Conservation (phyloP, 345 rosid species). For the Pistacia vera region DNA sequence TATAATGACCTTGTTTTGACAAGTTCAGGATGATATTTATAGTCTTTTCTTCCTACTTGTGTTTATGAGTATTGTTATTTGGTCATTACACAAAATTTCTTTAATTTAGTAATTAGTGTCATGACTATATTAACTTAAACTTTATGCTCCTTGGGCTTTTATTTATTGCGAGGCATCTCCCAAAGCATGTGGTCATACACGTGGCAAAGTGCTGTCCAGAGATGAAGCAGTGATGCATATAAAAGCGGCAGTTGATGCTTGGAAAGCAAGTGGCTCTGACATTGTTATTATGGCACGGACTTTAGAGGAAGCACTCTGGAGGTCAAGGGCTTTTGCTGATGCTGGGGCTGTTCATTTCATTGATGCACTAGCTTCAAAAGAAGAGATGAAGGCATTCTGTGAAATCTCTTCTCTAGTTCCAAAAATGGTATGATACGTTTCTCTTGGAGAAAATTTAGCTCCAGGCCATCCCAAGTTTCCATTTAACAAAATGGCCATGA, state of each 20-base stretch:
- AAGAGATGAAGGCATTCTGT: conserved; percentile 96
- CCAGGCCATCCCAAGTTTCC: too few species aligned
- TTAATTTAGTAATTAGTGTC: background rate
- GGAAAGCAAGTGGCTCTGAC: conserved; percentile 72
- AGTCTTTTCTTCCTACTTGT: background rate
- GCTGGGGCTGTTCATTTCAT: conserved; percentile 89
- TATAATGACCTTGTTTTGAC: background rate
- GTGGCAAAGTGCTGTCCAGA: conserved; percentile 74
- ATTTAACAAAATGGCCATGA: too few species aligned
- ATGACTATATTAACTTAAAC: conserved; percentile 2
- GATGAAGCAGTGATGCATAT: conserved; percentile 85
- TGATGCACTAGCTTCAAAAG: conserved; percentile 76
- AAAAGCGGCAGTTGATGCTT: conserved; percentile 88
- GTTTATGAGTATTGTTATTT: background rate
- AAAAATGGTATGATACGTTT: conserved; percentile 64
- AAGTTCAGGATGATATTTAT: background rate
- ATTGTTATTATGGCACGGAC: conserved; percentile 85
- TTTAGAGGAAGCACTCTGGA: conserved; percentile 76
- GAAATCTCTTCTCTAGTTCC: conserved; percentile 74
- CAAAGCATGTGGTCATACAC: conserved; percentile 74
- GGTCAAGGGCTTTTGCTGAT: conserved; percentile 90
- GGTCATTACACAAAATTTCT: background rate
- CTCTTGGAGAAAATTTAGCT: background rate
- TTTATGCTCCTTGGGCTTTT: conserved; percentile 5
- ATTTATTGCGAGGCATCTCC: conserved; percentile 59